Base-by-base conservation (phyloP, 106 monocot genomes). In the Cymbidium sinense region DNA sequence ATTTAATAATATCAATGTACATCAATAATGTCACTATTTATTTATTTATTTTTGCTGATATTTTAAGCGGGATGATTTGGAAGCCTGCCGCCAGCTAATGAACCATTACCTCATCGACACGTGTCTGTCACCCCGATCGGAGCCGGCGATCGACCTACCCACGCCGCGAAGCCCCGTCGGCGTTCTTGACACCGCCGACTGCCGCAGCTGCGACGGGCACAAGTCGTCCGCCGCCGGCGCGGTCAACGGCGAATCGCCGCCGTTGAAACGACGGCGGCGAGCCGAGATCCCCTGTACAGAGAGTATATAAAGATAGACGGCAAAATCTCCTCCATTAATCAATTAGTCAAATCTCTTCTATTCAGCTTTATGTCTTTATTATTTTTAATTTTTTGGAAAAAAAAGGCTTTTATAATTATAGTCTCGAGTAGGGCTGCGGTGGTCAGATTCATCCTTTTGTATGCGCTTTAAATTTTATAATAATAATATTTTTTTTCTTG, bases 131-230 rank as follows among this genome's bases (percentile, higher is more conserved):
- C 73, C 65, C 0, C 51, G 12, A 9, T 10, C 11, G 3, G 80
- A 86, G 81, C 75, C 67, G 28, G 7, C 67, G 21, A 61, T 9
- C 21, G 69, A 74, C 74, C 78, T 77, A 39, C 61, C 6, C 28
- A 36, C 70, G 47, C 90, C 87, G 44, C 69, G 35, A 65, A 94
- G 91, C 77, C 94, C 94, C 0, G 83, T 86, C 77, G 89, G 88
- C 74, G 89, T 95, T 43, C 82, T 95, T 2, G 95, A 95, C 61
- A 89, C 95, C 58, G 88, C 87, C 9, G 78, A 87, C 0, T 92
- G 89, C 81, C 76, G 79, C 9, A 90, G 92, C 81, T 87, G 86
- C 77, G 86, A 89, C 71, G 52, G 84, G 23, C 80, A 83, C 33
- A 82, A 43, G 33, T 91, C 82, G 2, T 79, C 74, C 4, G 47